Evolutionary conservation across 2,329 filamentous ascomycete genomes (phyloP).

Genomic region (Laburnicola sp.): DNA sequence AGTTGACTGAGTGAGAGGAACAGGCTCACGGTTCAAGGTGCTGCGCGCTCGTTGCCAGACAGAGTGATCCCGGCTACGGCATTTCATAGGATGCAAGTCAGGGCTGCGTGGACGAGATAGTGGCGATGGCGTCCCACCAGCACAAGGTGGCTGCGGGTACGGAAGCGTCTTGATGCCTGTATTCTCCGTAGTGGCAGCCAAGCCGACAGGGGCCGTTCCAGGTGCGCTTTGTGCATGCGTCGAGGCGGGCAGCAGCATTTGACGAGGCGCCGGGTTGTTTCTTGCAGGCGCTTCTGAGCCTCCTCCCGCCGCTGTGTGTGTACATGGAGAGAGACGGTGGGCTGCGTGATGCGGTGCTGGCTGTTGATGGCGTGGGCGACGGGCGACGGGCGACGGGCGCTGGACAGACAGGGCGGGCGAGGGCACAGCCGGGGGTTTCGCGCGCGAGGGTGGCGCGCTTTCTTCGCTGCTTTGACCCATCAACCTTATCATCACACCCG

Average conservation of each 20-base stretch:
- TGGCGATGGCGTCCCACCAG: slow-evolving; percentile 11
- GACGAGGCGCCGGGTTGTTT: slow-evolving; percentile 6
- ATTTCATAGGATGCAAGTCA: slow-evolving; percentile 5
- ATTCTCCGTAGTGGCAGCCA: slow-evolving; percentile 27
- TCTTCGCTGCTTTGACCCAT: slow-evolving; percentile 11
- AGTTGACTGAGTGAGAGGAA: slow-evolving; percentile 1
- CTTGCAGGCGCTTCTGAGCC: neutral
- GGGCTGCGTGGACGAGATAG: slow-evolving; percentile 4
- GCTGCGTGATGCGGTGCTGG: no score
- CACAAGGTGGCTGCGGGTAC: slow-evolving; percentile 7
- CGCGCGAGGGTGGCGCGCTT: neutral
- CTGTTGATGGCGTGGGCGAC: no score
- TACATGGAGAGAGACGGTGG: no score
- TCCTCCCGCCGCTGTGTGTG: neutral
- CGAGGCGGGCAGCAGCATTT: slow-evolving; percentile 8
- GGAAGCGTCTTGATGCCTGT: slow-evolving; percentile 17
- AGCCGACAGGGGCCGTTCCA: slow-evolving; percentile 21
- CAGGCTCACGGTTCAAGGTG: slow-evolving; percentile 3
- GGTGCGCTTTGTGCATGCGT: slow-evolving; percentile 13
- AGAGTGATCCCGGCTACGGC: neutral
- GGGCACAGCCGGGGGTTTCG: slow-evolving; percentile 5
- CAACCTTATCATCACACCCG: slow-evolving; percentile 36
- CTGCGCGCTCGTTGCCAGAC: neutral
- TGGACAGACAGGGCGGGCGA: neutral
- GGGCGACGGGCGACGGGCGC: neutral